These are phyloP conservation scores for Chamaenerion angustifolium DNA, from an alignment of 345 rosid genomes.

Conservation along the genomic window DNA sequence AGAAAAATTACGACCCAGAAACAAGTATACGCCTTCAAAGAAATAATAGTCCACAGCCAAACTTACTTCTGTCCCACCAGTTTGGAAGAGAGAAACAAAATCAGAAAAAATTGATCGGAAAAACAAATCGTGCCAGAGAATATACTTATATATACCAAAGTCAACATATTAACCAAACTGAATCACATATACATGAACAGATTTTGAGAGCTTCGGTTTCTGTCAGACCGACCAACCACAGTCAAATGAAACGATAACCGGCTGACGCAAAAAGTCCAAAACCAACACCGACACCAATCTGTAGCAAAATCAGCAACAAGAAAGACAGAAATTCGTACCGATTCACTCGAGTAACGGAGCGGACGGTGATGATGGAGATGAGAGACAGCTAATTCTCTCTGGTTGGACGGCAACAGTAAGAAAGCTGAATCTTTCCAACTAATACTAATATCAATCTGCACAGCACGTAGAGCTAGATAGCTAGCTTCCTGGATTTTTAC, in stretches of 20 bases:
- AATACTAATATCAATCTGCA: constrained; percentile 6
- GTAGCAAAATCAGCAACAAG: not conserved
- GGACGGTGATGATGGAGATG: not conserved
- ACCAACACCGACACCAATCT: too few species aligned
- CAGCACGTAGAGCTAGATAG: constrained; percentile 22
- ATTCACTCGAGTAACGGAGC: constrained; percentile 2
- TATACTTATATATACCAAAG: too few species aligned
- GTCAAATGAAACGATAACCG: too few species aligned
- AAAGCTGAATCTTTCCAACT: constrained; percentile 8
- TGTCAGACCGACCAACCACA: too few species aligned
- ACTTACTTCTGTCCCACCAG: constrained; percentile 15
- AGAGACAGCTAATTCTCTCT: constrained; percentile 2
- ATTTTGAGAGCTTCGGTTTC: too few species aligned
- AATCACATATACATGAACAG: too few species aligned
- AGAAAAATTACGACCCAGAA: constrained; percentile 9
- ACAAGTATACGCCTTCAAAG: constrained; percentile 9
- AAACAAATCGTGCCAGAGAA: too few species aligned
- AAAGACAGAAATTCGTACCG: not conserved
- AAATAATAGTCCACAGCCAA: too few species aligned
- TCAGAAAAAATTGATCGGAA: not conserved
- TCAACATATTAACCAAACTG: too few species aligned
- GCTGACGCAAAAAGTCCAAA: too few species aligned
- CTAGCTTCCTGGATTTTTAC: too few species aligned
- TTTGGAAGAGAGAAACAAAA: not conserved
- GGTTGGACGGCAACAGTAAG: constrained; percentile 10